Base-by-base conservation (phyloP, 257 asterid species). In the Scutellaria baicalensis region DNA sequence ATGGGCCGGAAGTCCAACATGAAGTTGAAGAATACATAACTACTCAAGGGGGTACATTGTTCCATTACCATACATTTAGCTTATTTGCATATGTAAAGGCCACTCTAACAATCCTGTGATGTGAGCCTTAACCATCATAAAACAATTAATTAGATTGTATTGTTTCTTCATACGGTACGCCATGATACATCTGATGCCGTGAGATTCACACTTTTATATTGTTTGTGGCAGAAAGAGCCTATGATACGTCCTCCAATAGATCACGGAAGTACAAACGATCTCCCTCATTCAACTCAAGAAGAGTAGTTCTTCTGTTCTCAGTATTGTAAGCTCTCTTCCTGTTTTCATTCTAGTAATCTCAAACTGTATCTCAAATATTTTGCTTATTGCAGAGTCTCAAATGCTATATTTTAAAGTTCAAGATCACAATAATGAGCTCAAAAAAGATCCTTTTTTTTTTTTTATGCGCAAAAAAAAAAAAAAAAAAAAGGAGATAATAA, bases 231-330 rank as follows among this genome's bases (percentile, higher is more conserved):
- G 96, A 87, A 70, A 87, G 82, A 75, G 71, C 76, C 59, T 72
- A 84, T 45, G 96, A 85, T 69, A 73, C 77, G 50, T 68, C 95
- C 17, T 76, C 73, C 42, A 82, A 75, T 81, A 84, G 90, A 84
- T 78, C 92, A 77, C 84, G 95, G 83, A 93, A 87, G 77, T 93
- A 81, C 88, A 93, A 90, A 84, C 88, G 96, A 63, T 88, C 96
- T 40, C 66, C 81, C 76, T 93, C 98, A 44, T 93, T 93, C 89
- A 93, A 84, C 79, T 88, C 97, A 72, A 88, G 96, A 83, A 90
- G 93, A 81, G 85, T 93, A 23, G 93, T 90, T 82, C 87, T 90
- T 80, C 80, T 93, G 56, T 93, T 86, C 83, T 93, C 98, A 14
- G 78, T 87, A 75, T 78, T 90, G 98, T 93, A 90, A 84, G 98